Conservation (phyloP, 305 asterid species). For the Fraxinus paxiana region DNA sequence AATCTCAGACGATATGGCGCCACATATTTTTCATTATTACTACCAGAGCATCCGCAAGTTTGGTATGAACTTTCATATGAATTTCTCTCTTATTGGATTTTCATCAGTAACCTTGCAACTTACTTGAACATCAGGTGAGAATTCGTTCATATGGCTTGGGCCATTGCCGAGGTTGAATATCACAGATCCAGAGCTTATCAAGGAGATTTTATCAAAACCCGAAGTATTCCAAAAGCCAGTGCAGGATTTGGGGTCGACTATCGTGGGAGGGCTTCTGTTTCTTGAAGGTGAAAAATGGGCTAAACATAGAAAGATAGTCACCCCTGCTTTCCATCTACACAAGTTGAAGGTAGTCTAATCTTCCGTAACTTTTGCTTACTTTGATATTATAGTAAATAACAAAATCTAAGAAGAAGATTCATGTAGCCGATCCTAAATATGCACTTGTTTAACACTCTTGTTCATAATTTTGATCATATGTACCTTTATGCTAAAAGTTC, state of each 20-base stretch:
- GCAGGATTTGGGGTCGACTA: neutral
- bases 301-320: conserved; percentile 29
- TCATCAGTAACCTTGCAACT: neutral
- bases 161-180: conserved; percentile 34
- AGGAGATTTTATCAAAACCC: conserved; percentile 22
- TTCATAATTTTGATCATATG: neutral
- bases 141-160: conserved; percentile 41
- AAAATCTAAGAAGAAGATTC: neutral
- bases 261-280: conserved; percentile 23
- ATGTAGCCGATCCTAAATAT: neutral
- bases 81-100: neutral
- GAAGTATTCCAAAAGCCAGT: conserved; percentile 23
- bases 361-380: neutral
- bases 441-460: neutral
- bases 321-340: conserved; percentile 26
- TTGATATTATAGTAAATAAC: neutral
- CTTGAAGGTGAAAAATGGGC: conserved; percentile 38
- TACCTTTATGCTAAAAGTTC: neutral
- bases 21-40: conserved; percentile 26
- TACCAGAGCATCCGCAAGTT: conserved; percentile 13
- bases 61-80: conserved; percentile 7
- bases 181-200: conserved; percentile 27
- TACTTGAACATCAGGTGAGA: conserved; percentile 27
- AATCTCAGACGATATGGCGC: conserved; percentile 18
- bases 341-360: conserved; percentile 25